A percentile compares a stretch with the other conserved stretches of the same genome.
Evolutionary conservation across 495 filamentous ascomycete genomes (phyloP).

Genomic region (Lepraria neglecta): DNA sequence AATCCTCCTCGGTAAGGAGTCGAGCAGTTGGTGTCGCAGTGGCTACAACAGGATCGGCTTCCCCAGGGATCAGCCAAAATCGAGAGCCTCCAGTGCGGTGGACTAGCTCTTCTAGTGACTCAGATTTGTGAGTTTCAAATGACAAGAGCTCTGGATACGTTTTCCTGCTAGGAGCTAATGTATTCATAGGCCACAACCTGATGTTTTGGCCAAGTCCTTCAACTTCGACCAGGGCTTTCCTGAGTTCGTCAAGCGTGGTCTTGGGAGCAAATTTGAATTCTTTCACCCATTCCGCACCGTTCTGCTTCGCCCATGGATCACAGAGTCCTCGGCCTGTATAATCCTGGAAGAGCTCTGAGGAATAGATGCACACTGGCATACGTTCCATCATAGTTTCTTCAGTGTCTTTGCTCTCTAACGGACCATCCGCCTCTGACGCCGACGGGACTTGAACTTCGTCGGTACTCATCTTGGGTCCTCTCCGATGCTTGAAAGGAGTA

Average conservation of each 20-base stretch:
- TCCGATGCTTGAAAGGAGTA: conserved; percentile 10
- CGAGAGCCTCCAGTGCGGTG: conserved; percentile 18
- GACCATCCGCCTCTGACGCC: neutral
- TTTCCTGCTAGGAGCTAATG: neutral
- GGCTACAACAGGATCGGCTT: neutral
- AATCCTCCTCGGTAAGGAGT: neutral
- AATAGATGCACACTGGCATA: conserved; percentile 22
- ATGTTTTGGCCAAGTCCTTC: neutral
- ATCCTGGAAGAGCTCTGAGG: conserved; percentile 21
- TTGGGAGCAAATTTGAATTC: conserved; percentile 13
- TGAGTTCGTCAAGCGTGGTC: conserved; percentile 14
- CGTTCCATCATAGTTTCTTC: conserved; percentile 1
- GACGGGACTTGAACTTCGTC: neutral
- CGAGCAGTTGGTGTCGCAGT: neutral
- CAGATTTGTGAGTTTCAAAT: conserved; percentile 9
- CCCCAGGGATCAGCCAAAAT: conserved; percentile 18
- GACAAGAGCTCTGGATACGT: conserved; percentile 12
- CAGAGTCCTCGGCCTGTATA: conserved; percentile 21
- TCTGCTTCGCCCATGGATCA: conserved; percentile 17
- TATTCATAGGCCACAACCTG: conserved; percentile 11
- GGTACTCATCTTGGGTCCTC: neutral
- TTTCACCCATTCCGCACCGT: neutral
- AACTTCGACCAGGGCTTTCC: conserved; percentile 1
- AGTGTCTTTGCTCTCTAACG: conserved; percentile 1
- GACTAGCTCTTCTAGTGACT: conserved; percentile 16